Percentiles rank a stretch among this genome's conserved stretches.
phyloP scores from a whole-genome alignment of 306 rosid species.

The Glycine soja region DNA sequence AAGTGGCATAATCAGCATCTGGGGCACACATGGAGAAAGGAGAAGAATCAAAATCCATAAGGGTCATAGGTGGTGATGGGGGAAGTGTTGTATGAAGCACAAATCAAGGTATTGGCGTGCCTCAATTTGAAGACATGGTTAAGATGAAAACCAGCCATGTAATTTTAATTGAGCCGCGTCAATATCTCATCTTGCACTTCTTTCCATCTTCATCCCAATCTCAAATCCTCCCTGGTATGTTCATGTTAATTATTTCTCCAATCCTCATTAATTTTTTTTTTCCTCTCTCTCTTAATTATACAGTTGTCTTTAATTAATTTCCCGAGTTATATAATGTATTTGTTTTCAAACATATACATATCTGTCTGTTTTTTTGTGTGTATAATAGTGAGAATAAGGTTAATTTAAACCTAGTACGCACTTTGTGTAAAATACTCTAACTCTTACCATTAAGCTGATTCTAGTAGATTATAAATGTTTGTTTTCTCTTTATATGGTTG shows the following conservation, averaged over 20 bases:
- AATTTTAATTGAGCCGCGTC: constrained; percentile 92
- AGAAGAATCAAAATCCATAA: background rate
- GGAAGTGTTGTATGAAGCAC: constrained; percentile 46
- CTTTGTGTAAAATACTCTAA: background rate
- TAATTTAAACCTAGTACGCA: background rate
- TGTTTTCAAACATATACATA: background rate
- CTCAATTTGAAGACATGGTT: constrained; percentile 81
- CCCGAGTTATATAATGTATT: background rate
- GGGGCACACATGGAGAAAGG: background rate
- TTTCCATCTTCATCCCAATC: constrained; percentile 45
- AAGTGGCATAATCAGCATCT: background rate
- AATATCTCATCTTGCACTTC: constrained; percentile 73
- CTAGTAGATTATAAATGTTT: background rate
- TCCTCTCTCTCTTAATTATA: too few relatives aligned
- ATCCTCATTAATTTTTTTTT: too few relatives aligned
- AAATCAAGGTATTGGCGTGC: constrained; percentile 71
- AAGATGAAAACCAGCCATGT: constrained; percentile 49
- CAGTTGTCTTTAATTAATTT: too few relatives aligned
- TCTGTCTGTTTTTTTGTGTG: background rate
- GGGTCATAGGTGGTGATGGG: constrained; percentile 40
- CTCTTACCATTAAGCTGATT: background rate
- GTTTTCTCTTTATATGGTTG: background rate
- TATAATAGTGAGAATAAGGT: background rate
- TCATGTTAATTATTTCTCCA: background rate
- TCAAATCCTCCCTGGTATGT: constrained; percentile 40